Evolutionary conservation across 805 yeast genomes (phyloP).

Genomic region (Teunomyces aglyptinius): DNA sequence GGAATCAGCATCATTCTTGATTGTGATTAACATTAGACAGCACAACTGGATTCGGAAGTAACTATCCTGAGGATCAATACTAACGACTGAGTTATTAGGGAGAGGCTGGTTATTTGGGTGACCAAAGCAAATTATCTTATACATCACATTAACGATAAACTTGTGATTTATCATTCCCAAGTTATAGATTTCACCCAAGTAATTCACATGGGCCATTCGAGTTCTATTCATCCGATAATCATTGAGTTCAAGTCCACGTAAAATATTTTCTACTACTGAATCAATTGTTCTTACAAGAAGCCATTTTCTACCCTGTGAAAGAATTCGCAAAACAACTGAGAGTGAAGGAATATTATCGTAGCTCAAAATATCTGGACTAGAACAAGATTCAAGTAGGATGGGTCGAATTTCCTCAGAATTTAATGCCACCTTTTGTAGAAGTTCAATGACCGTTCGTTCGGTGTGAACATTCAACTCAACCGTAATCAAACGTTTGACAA

Average conservation of each 20-base stretch:
- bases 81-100: constrained; percentile 48
- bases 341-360: constrained; percentile 49
- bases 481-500: constrained; percentile 50
- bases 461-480: constrained; percentile 46
- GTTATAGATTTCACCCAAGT: constrained; percentile 58
- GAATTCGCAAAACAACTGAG: constrained; percentile 38
- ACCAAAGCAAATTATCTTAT: constrained; percentile 61
- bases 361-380: constrained; percentile 59
- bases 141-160: constrained; percentile 51
- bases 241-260: constrained; percentile 63
- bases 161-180: constrained; percentile 43
- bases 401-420: constrained; percentile 32
- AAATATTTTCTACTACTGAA: constrained; percentile 58
- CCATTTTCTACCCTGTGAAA: constrained; percentile 41
- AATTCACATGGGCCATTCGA: constrained; percentile 60
- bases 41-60: constrained; percentile 67
- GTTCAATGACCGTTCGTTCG: constrained; percentile 15
- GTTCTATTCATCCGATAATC: constrained; percentile 57
- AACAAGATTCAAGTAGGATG: constrained; percentile 41
- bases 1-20: constrained; percentile 11
- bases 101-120: constrained; percentile 53
- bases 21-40: constrained; percentile 24
- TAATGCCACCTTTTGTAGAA: constrained; percentile 48
- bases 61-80: constrained; percentile 62
- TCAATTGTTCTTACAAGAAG: constrained; percentile 56